These are phyloP conservation scores for Salix brachista DNA, from an alignment of 345 rosid species.

Conservation along the genomic window DNA sequence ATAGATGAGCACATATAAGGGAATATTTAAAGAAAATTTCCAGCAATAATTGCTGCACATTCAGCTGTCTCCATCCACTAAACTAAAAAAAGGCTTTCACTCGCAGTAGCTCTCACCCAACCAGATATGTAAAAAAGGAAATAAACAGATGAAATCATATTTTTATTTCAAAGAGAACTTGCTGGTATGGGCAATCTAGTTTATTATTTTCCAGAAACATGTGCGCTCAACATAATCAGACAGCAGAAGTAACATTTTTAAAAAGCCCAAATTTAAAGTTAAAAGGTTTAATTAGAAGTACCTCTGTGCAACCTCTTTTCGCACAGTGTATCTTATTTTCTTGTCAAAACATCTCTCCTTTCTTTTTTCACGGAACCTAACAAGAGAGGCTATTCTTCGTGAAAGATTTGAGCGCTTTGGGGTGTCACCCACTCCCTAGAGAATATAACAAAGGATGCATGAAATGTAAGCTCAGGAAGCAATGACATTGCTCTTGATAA, in stretches of 20 bases:
- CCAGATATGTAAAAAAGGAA: neutral
- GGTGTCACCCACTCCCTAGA: slow-evolving; percentile 39
- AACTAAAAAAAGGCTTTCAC: neutral
- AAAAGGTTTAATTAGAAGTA: slow-evolving; percentile 5
- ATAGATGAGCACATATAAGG: neutral
- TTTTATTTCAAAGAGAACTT: neutral
- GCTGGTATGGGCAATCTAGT: neutral
- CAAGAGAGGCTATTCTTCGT: slow-evolving; percentile 64
- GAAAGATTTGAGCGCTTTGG: slow-evolving; percentile 58
- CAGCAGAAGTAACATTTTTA: neutral
- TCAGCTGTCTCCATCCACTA: neutral
- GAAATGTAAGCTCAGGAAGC: neutral
- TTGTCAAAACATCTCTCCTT: slow-evolving; percentile 82
- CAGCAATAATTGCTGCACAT: neutral
- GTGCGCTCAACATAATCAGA: neutral
- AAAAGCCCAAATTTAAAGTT: neutral
- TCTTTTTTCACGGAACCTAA: slow-evolving; percentile 69
- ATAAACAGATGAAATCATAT: no score
- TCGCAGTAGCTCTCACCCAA: neutral
- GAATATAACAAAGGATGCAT: slow-evolving; percentile 12
- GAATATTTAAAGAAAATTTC: neutral
- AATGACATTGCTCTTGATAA: neutral
- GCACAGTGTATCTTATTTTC: slow-evolving; percentile 65
- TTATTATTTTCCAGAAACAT: neutral
- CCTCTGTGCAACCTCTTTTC: slow-evolving; percentile 81